Base-by-base conservation (phyloP, 306 rosid species). In the Begonia peltatifolia region DNA sequence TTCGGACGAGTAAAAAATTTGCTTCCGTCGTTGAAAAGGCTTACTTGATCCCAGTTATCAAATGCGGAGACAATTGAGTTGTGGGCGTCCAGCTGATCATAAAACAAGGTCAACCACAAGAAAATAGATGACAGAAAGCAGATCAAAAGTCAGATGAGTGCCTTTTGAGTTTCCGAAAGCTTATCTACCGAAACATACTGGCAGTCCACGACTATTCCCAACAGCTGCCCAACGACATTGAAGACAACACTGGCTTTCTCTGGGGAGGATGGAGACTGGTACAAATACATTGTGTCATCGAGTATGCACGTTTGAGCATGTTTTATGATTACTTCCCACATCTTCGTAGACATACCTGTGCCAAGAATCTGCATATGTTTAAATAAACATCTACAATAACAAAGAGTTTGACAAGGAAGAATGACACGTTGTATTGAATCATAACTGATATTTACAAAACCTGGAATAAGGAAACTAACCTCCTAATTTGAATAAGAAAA, bases 291-390 rank as follows among this genome's bases (percentile, higher is more conserved):
- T 58, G 60, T 65, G 44, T 60, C 50, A 60, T 83, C 94, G 15
- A 80, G 76, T 52, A 68, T 57, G 50, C 99, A 90, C 51, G 84
- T 90, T 63, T 83, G 78, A 42, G 99, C 95, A 74, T 90, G 99
- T 67, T 86, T 94, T 62, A 83, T 73, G 2, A 92, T 83, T 59
- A 79, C 78, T 65, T 92, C 99, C 96, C 99, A 92, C 94, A 83
- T 86, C 82, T 92, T 92, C 52, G 96, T 73, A 22, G 99, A 86
- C 99, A 92, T 92, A 56, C 99, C 99, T 9, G 94, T 72, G 60
- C 99, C 96, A 50, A 86, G 79, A 71, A 86, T 81, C 99, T 92
- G 76, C 71, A 68, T 41, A 66, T 59, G 25, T 55, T 59, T 59
- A 65, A 63, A 63, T 10, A 14, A 23, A 16, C 35, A 6, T 6